Evolutionary conservation across 2,329 filamentous ascomycete species (phyloP).

Genomic region (Talaromyces pinophilus): DNA sequence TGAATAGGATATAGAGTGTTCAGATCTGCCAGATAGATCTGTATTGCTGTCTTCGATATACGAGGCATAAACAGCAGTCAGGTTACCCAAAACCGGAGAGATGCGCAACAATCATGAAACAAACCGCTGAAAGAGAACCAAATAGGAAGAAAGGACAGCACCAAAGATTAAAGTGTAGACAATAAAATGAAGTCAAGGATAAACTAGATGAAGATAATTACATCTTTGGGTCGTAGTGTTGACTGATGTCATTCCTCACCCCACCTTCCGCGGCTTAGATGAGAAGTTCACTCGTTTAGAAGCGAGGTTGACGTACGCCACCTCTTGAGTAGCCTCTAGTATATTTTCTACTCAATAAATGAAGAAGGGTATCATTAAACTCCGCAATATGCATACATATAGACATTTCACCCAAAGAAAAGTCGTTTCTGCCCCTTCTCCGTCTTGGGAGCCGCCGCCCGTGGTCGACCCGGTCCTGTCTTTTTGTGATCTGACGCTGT

Average conservation of each 20-base stretch:
- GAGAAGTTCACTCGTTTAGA: background rate
- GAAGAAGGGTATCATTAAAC: slow-evolving; percentile 2
- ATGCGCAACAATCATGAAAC: slow-evolving; percentile 1
- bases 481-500: slow-evolving; percentile 26
- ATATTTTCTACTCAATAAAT: background rate
- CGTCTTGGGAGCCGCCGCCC: slow-evolving; percentile 27
- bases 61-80: slow-evolving; percentile 11
- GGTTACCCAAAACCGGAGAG: background rate
- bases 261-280: background rate
- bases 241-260: slow-evolving; percentile 16
- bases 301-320: slow-evolving; percentile 1
- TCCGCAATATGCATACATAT: background rate
- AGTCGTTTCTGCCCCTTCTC: slow-evolving; percentile 43
- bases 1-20: background rate
- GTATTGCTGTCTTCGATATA: background rate
- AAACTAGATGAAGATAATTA: background rate
- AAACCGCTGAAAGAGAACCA: background rate
- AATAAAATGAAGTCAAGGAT: background rate
- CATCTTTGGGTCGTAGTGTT: slow-evolving; percentile 1
- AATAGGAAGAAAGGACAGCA: background rate
- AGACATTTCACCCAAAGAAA: slow-evolving; percentile 29
- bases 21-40: background rate
- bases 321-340: background rate
- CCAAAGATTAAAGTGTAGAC: background rate
- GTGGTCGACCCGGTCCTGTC: slow-evolving; percentile 29